Conservation (phyloP, 805 yeast genomes). For the Candida ponderosae region DNA sequence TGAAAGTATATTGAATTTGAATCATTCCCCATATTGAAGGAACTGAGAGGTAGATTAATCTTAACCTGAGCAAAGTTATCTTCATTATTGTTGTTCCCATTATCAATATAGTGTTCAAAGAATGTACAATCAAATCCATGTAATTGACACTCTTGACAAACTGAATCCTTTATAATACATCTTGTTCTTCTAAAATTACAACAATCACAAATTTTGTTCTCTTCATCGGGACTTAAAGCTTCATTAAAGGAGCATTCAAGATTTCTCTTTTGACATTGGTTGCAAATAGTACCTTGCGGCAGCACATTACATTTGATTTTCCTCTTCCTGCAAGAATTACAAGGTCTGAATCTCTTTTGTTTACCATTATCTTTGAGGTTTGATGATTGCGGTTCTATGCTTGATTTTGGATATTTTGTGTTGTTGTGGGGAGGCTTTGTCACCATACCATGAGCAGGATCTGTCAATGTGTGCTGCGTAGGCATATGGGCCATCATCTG, state of each 20-base stretch:
- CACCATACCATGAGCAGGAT: too few species aligned
- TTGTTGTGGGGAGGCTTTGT: too few species aligned
- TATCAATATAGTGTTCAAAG: conserved; percentile 4
- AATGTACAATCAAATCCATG: conserved; percentile 18
- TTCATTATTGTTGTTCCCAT: conserved; percentile 18
- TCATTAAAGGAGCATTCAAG: conserved; percentile 21
- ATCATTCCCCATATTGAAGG: too few species aligned
- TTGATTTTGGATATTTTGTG: too few species aligned
- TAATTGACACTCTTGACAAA: conserved; percentile 18
- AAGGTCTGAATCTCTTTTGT: conserved; percentile 23
- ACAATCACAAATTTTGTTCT: conserved; percentile 11
- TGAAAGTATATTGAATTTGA: background rate
- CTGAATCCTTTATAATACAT: conserved; percentile 11
- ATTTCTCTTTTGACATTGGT: conserved; percentile 22
- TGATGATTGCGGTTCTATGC: too few species aligned
- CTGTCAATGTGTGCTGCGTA: too few species aligned
- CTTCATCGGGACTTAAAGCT: background rate
- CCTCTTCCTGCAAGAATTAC: conserved; percentile 29
- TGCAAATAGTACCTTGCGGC: conserved; percentile 14
- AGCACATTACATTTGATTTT: conserved; percentile 26
- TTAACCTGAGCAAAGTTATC: conserved; percentile 12
- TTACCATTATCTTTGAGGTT: too few species aligned
- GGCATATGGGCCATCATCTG: too few species aligned
- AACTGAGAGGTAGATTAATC: background rate
- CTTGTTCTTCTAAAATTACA: conserved; percentile 17